Conservation (phyloP, 106 monocot genomes). For the Narthecium ossifragum region DNA sequence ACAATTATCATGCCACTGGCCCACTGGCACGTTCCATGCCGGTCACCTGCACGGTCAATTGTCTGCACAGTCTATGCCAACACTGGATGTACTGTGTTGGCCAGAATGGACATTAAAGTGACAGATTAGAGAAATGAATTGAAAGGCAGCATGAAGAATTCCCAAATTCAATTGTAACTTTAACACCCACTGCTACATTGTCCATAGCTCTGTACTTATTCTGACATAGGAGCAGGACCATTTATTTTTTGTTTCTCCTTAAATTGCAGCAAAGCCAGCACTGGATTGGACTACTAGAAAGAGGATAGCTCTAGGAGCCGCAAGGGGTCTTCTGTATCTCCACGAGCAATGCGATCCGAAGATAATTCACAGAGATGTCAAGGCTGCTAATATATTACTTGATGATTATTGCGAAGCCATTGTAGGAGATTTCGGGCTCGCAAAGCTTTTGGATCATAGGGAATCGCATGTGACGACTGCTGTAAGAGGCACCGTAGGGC, state of each 20-base stretch:
- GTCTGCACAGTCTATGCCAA: too few species aligned
- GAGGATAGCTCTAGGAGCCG: conserved; percentile 45
- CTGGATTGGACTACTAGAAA: conserved; percentile 44
- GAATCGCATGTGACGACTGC: conserved; percentile 44
- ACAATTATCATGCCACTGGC: too few species aligned
- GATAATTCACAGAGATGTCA: conserved; percentile 47
- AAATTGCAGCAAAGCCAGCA: conserved; percentile 32
- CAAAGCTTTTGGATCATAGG: conserved; percentile 37
- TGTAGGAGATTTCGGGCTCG: conserved; percentile 45
- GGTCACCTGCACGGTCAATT: too few species aligned
- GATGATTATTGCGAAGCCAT: conserved; percentile 40
- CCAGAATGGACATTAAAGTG: too few species aligned
- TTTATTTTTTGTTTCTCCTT: not conserved
- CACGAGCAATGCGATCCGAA: conserved; percentile 52
- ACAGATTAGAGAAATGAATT: too few species aligned
- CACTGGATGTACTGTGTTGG: too few species aligned
- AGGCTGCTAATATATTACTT: conserved; percentile 48
- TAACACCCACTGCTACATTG: too few species aligned
- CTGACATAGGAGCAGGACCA: too few species aligned
- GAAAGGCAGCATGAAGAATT: too few species aligned
- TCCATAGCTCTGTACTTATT: too few species aligned
- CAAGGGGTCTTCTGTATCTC: conserved; percentile 35
- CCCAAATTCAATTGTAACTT: too few species aligned
- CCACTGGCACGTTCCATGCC: too few species aligned
- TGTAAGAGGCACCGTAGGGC: conserved; percentile 39